phyloP scores from a whole-genome alignment of 179 eudicot species.

The Heliamphora pulchella region DNA sequence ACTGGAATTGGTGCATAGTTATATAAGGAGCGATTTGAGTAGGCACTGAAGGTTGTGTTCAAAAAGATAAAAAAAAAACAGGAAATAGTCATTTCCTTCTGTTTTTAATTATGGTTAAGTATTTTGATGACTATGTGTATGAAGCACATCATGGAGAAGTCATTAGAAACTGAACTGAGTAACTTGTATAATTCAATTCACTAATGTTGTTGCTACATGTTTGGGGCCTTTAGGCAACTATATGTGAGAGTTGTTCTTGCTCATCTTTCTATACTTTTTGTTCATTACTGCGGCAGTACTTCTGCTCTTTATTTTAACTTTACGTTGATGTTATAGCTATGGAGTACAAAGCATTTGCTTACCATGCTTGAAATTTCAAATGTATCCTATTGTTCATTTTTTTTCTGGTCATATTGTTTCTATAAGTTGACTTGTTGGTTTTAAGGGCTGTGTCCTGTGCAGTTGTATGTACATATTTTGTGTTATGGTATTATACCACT shows the following conservation, averaged over 20 bases:
- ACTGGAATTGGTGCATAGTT: no score
- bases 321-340: no score
- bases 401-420: neutral
- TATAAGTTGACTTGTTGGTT: neutral
- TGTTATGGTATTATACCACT: neutral
- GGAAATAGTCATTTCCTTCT: neutral
- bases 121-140: neutral
- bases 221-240: neutral
- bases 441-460: neutral
- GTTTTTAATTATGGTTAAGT: neutral
- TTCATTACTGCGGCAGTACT: neutral
- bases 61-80: neutral
- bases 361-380: neutral
- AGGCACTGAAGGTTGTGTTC: no score
- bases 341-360: neutral
- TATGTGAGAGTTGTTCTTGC: neutral
- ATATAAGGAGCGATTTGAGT: no score
- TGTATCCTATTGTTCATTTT: neutral
- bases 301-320: neutral
- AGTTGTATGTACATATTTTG: neutral
- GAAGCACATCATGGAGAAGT: neutral
- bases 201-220: conserved; percentile 1
- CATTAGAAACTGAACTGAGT: neutral
- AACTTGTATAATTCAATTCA: neutral
- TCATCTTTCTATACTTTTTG: neutral